Evolutionary conservation across 352 stramenopile species (phyloP).

Genomic region (Phytophthora multivora): DNA sequence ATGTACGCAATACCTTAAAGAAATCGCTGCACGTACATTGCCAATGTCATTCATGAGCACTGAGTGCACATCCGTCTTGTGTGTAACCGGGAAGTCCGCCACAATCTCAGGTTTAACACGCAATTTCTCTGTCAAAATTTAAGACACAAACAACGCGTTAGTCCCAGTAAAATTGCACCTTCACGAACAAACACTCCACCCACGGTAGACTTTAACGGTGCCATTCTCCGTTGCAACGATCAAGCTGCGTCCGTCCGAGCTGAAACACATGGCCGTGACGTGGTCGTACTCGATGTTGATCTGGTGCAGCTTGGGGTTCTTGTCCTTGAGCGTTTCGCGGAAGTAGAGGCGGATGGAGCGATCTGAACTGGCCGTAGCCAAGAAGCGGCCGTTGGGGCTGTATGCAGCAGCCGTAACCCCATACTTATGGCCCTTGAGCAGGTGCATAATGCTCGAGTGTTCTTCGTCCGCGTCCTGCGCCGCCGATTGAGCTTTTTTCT

Average conservation of each 20-base stretch:
- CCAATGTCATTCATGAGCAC: constrained; percentile 86
- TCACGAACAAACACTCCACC: constrained; percentile 7
- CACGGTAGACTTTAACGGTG: constrained; percentile 78
- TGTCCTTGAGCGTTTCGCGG: constrained; percentile 64
- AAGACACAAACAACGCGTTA: constrained; percentile 8
- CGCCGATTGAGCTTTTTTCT: constrained; percentile 32
- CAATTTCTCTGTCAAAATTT: constrained; percentile 64
- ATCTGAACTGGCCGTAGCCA: constrained; percentile 76
- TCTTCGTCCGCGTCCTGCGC: constrained; percentile 29
- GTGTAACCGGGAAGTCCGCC: constrained; percentile 57
- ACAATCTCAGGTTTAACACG: constrained; percentile 74
- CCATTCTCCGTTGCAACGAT: constrained; percentile 72
- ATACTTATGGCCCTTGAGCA: constrained; percentile 79
- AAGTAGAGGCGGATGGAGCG: constrained; percentile 76
- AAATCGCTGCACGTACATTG: constrained; percentile 33
- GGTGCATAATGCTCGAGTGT: constrained; percentile 46
- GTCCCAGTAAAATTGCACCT: neutral
- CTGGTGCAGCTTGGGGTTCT: constrained; percentile 61
- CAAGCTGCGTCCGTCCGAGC: constrained; percentile 72
- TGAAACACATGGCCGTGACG: constrained; percentile 75
- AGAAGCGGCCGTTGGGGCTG: constrained; percentile 79
- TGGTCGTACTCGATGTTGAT: constrained; percentile 87
- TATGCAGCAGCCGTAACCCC: constrained; percentile 65
- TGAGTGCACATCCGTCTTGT: constrained; percentile 82
- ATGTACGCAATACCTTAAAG: neutral